A percentile compares a stretch with the other conserved stretches of the same genome.
Conservation (phyloP, 2,329 filamentous ascomycete genomes). For the Fusarium scirpi region DNA sequence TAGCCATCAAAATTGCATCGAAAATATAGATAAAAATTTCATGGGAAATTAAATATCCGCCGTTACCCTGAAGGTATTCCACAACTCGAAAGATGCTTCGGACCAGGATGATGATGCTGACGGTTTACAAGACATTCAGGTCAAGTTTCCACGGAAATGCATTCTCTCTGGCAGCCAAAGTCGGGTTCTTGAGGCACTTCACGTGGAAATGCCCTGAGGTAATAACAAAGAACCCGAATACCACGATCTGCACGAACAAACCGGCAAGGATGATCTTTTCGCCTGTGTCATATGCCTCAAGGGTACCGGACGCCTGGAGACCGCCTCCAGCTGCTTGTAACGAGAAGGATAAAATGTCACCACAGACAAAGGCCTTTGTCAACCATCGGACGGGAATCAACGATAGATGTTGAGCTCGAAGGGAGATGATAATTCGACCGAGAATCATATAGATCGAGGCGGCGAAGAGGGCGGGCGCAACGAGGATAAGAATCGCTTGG, state of each 20-base stretch:
- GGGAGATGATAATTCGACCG: conserved; percentile 13
- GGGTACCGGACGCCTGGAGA: not conserved
- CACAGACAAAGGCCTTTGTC: conserved; percentile 4
- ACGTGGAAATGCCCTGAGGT: conserved; percentile 10
- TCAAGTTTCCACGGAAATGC: conserved; percentile 3
- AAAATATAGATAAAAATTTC: conserved; percentile 8
- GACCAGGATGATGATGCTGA: conserved; percentile 10
- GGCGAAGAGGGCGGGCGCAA: conserved; percentile 12
- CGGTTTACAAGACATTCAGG: conserved; percentile 8
- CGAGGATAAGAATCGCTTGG: conserved; percentile 19
- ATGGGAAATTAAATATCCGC: conserved; percentile 7
- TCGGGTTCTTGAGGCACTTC: not conserved
- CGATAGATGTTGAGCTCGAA: conserved; percentile 4
- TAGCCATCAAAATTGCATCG: conserved; percentile 9
- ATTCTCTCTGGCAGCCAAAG: not conserved
- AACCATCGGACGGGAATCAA: conserved; percentile 13
- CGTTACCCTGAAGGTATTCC: conserved; percentile 9
- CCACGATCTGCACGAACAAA: conserved; percentile 7
- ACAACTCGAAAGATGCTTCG: conserved; percentile 15
- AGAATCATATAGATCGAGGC: conserved; percentile 27
- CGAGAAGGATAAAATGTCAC: conserved; percentile 2
- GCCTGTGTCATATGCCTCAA: conserved; percentile 1
- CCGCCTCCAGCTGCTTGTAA: conserved; percentile 9
- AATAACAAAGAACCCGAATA: conserved; percentile 20
- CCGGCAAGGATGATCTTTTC: conserved; percentile 19